phyloP scores from a whole-genome alignment of 257 asterid genomes.

The Plantago ovata region DNA sequence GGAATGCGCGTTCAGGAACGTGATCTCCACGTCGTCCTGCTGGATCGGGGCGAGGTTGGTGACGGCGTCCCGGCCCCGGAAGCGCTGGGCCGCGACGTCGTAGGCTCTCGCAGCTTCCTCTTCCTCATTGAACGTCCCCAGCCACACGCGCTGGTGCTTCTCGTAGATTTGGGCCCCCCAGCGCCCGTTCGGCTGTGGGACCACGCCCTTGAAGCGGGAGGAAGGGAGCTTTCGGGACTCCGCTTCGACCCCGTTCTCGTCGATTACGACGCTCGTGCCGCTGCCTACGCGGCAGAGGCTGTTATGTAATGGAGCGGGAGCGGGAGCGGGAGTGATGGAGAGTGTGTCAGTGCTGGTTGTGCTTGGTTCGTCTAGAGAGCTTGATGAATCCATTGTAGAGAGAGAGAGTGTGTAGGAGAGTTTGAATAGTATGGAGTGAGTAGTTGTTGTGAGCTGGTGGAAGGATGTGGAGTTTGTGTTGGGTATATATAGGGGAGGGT shows the following conservation, averaged over 20 bases:
- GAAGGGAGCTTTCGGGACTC: slow-evolving; percentile 84
- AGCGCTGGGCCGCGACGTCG: slow-evolving; percentile 67
- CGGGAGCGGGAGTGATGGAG: slow-evolving; percentile 24
- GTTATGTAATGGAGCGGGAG: slow-evolving; percentile 16
- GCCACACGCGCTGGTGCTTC: slow-evolving; percentile 70
- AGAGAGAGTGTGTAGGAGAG: neutral
- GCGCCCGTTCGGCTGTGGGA: slow-evolving; percentile 90
- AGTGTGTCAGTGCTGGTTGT: slow-evolving; percentile 40
- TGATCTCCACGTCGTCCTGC: slow-evolving; percentile 30
- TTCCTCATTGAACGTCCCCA: slow-evolving; percentile 64
- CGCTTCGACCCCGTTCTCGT: slow-evolving; percentile 66
- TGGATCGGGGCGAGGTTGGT: slow-evolving; percentile 45
- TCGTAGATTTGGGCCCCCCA: slow-evolving; percentile 96
- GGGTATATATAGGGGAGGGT: slow-evolving; percentile 23
- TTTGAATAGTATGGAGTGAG: slow-evolving; percentile 6
- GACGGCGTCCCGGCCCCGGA: slow-evolving; percentile 70
- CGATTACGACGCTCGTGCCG: slow-evolving; percentile 49
- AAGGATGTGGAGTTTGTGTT: slow-evolving; percentile 7
- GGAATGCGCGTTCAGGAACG: slow-evolving; percentile 43
- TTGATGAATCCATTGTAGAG: slow-evolving; percentile 37
- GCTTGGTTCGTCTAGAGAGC: slow-evolving; percentile 44
- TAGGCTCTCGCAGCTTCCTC: slow-evolving; percentile 59
- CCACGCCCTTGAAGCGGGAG: slow-evolving; percentile 82
- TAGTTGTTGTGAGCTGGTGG: neutral
- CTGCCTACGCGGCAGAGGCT: slow-evolving; percentile 63